phyloP scores from a whole-genome alignment of 495 filamentous ascomycete species.

The Daldinia loculata region DNA sequence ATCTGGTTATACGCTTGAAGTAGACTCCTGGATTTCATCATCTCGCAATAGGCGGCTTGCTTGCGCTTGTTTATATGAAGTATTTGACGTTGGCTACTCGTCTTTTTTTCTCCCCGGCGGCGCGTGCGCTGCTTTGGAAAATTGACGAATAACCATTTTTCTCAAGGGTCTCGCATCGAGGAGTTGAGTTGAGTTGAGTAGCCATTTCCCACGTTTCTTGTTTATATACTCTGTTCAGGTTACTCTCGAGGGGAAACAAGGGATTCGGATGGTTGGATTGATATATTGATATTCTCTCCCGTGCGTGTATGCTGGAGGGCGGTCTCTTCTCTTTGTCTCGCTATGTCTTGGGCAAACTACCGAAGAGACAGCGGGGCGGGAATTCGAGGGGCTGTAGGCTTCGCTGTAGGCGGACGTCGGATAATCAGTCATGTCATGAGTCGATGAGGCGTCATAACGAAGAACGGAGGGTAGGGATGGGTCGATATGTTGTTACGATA shows the following conservation, averaged over 20 bases:
- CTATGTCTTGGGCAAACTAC: background rate
- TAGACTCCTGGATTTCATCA: constrained; percentile 9
- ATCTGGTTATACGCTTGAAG: background rate
- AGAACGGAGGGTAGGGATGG: background rate
- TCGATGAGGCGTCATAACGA: background rate
- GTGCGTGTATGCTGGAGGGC: background rate
- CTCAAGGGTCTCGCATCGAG: background rate
- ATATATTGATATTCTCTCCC: background rate
- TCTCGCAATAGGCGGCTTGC: constrained; percentile 2
- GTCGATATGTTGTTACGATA: constrained; percentile 20
- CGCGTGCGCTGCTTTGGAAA: background rate
- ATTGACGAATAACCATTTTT: background rate
- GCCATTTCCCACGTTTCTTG: background rate
- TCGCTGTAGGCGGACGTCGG: background rate
- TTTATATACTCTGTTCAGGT: background rate
- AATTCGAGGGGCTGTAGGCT: background rate
- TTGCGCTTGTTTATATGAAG: background rate
- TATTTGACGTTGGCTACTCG: background rate
- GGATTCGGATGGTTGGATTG: background rate
- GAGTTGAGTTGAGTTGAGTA: background rate
- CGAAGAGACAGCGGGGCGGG: background rate
- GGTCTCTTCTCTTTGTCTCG: background rate
- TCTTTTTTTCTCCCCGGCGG: background rate
- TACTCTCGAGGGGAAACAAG: background rate
- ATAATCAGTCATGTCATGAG: constrained; percentile 1